Percentiles rank a stretch among this genome's conserved stretches.
These are phyloP conservation scores for Nitzschia sp. DNA, from an alignment of 108 stramenopile genomes.

Conservation along the genomic window DNA sequence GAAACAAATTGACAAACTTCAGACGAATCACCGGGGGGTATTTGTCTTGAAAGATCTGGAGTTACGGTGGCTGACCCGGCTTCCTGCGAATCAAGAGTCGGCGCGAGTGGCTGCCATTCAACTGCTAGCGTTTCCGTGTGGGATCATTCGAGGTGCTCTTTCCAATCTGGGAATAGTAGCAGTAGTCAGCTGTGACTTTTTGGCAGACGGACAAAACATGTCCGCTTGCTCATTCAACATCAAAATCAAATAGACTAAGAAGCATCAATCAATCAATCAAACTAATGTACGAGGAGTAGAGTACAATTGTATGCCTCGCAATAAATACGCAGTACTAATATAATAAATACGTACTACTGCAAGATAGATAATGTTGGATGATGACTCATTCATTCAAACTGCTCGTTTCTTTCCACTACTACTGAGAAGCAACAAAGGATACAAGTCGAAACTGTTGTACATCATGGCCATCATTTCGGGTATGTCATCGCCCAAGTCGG, in stretches of 20 bases:
- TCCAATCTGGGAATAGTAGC: slow-evolving; percentile 87
- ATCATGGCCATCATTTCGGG: slow-evolving; percentile 81
- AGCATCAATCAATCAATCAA: too few relatives aligned
- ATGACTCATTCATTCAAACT: neutral
- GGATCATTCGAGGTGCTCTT: slow-evolving; percentile 87
- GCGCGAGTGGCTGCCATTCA: slow-evolving; percentile 79
- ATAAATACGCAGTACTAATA: too few relatives aligned
- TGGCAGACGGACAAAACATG: slow-evolving; percentile 88
- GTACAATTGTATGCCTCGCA: too few relatives aligned
- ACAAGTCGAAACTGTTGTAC: slow-evolving; percentile 88
- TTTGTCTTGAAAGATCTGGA: slow-evolving; percentile 92
- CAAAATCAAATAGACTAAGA: slow-evolving; percentile 77
- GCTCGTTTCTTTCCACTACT: too few relatives aligned
- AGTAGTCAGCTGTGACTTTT: slow-evolving; percentile 90
- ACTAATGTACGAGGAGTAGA: too few relatives aligned
- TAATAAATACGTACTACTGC: too few relatives aligned
- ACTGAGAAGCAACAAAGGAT: slow-evolving; percentile 33
- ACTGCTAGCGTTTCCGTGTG: slow-evolving; percentile 87
- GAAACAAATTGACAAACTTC: slow-evolving; percentile 94
- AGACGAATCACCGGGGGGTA: slow-evolving; percentile 94
- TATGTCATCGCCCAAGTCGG: slow-evolving; percentile 69
- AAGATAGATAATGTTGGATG: too few relatives aligned
- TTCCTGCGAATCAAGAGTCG: slow-evolving; percentile 70
- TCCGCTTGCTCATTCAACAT: slow-evolving; percentile 92
- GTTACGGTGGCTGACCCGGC: slow-evolving; percentile 71